phyloP scores from a whole-genome alignment of 2,329 filamentous ascomycete species.

The Stagonosporopsis chrysanthemi region DNA sequence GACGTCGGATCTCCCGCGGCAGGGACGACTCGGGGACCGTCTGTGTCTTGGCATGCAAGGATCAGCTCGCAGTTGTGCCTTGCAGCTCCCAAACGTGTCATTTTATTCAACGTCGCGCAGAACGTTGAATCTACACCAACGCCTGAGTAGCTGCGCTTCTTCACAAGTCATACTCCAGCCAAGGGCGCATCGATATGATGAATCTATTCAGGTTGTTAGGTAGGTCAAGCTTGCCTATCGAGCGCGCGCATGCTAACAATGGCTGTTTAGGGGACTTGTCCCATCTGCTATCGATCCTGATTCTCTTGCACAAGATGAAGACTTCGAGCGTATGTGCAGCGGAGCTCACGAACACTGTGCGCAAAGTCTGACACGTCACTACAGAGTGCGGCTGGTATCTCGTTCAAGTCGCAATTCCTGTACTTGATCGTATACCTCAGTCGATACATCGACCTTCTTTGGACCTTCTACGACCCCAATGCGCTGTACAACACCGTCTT shows the following conservation, averaged over 20 bases:
- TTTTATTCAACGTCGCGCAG: constrained; percentile 36
- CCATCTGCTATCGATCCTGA: constrained; percentile 92
- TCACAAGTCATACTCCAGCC: constrained; percentile 27
- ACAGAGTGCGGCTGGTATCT: constrained; percentile 91
- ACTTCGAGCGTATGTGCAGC: constrained; percentile 73
- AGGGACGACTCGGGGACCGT: constrained; percentile 23
- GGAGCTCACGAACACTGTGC: background rate
- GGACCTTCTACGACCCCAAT: constrained; percentile 74
- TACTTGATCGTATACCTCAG: constrained; percentile 95
- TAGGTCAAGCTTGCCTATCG: constrained; percentile 47
- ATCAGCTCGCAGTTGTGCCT: constrained; percentile 31
- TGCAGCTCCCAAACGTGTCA: constrained; percentile 48
- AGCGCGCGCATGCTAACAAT: constrained; percentile 37
- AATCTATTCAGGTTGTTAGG: constrained; percentile 75
- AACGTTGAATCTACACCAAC: constrained; percentile 18
- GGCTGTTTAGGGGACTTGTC: constrained; percentile 80
- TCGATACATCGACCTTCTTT: constrained; percentile 90
- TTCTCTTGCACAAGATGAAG: constrained; percentile 96
- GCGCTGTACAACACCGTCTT: constrained; percentile 88
- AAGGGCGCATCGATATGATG: constrained; percentile 58
- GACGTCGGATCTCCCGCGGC: constrained; percentile 28
- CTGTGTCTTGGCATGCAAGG: constrained; percentile 36
- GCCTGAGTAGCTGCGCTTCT: constrained; percentile 25
- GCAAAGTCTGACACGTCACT: constrained; percentile 1
- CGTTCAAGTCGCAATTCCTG: constrained; percentile 96